Conservation (phyloP, 1,139 yeast genomes). For the Magnusiomyces paraingens region DNA sequence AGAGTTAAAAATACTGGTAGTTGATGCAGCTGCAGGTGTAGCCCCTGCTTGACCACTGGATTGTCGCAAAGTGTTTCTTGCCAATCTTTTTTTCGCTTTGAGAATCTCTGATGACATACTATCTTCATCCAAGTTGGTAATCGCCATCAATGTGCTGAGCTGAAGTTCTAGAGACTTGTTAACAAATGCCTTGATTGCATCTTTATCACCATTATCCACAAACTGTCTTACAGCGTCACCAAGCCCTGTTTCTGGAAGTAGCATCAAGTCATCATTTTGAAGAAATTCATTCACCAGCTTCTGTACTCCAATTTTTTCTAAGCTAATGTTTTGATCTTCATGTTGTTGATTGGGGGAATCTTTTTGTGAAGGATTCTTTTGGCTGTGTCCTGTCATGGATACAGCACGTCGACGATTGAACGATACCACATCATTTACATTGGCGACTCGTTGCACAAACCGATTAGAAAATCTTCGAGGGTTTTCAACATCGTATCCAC, state of each 20-base stretch:
- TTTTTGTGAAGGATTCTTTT: slow-evolving; percentile 15
- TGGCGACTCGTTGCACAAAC: slow-evolving; percentile 89
- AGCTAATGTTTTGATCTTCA: slow-evolving; percentile 24
- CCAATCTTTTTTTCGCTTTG: not conserved
- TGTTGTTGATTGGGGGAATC: slow-evolving; percentile 9
- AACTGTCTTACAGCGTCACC: slow-evolving; percentile 64
- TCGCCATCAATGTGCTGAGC: slow-evolving; percentile 47
- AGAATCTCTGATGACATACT: not conserved
- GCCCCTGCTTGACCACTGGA: not conserved
- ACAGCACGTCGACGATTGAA: slow-evolving; percentile 25
- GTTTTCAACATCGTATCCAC: slow-evolving; percentile 87
- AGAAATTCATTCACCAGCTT: slow-evolving; percentile 56
- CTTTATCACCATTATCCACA: slow-evolving; percentile 78
- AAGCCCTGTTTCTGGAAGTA: slow-evolving; percentile 73
- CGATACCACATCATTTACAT: slow-evolving; percentile 74
- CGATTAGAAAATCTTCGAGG: slow-evolving; percentile 82
- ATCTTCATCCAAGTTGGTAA: slow-evolving; percentile 31
- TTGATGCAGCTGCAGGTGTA: not conserved
- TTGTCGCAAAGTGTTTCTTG: not conserved
- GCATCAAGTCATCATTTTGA: slow-evolving; percentile 48
- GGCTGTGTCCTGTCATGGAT: not conserved
- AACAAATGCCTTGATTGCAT: slow-evolving; percentile 61
- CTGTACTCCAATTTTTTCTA: slow-evolving; percentile 48
- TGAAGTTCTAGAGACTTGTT: slow-evolving; percentile 60
- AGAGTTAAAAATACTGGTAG: not conserved